Conservation (phyloP, 2,329 filamentous ascomycete species). For the Alternaria rosae region DNA sequence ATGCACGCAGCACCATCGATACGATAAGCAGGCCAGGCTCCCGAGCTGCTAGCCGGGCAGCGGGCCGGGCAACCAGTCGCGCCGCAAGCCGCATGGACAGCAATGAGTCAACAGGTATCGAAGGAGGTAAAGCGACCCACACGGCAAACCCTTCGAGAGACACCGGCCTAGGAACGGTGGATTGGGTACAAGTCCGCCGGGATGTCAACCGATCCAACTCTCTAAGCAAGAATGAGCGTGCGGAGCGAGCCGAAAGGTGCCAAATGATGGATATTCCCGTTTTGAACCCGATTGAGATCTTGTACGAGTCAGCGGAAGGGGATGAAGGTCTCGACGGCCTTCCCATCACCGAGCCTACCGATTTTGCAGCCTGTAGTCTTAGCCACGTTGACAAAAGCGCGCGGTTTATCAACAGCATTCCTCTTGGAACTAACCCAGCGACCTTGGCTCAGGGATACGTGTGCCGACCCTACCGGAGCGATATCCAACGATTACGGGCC, state of each 20-base stretch:
- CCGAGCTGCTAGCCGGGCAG: conserved; percentile 48
- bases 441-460: conserved; percentile 90
- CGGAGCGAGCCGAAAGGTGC: conserved; percentile 85
- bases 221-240: conserved; percentile 83
- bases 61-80: conserved; percentile 50
- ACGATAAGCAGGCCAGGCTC: conserved; percentile 58
- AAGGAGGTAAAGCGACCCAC: conserved; percentile 54
- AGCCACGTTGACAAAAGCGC: conserved; percentile 94
- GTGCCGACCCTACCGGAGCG: conserved; percentile 91
- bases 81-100: conserved; percentile 41
- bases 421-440: conserved; percentile 80
- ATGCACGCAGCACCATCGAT: conserved; percentile 83
- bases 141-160: conserved; percentile 65
- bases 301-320: conserved; percentile 84
- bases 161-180: conserved; percentile 72
- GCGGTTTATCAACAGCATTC: conserved; percentile 84
- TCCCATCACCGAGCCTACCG: conserved; percentile 80
- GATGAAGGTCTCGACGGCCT: conserved; percentile 88
- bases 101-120: conserved; percentile 62
- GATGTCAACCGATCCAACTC: conserved; percentile 97
- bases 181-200: conserved; percentile 97
- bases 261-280: conserved; percentile 93
- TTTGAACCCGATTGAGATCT: conserved; percentile 86
- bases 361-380: conserved; percentile 82
- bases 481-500: conserved; percentile 88